Conservation (phyloP, 768 basidiomycete species). For the Boletellus ananiceps region DNA sequence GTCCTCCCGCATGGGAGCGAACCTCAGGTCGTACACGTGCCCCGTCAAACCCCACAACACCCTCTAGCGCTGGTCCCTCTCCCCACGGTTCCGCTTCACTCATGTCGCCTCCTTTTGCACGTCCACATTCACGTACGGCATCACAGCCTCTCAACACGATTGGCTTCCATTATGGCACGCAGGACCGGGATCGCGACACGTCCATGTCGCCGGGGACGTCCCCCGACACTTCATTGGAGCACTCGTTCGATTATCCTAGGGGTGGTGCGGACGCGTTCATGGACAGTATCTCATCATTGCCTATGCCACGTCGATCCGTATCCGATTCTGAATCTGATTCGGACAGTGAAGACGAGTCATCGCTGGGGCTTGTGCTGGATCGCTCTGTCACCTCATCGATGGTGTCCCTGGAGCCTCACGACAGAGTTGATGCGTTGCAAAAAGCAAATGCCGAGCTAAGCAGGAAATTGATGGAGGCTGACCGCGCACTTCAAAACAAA, state of each 20-base stretch:
- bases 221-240: constrained; percentile 30
- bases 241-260: constrained; percentile 36
- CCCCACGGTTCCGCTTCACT: constrained; percentile 36
- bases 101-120: constrained; percentile 45
- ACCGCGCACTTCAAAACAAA: constrained; percentile 60
- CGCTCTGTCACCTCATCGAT: constrained; percentile 56
- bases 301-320: constrained; percentile 47
- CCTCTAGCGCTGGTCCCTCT: constrained; percentile 34
- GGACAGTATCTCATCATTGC: constrained; percentile 48
- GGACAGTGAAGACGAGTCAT: constrained; percentile 44
- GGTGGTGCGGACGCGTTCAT: constrained; percentile 39
- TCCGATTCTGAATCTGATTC: constrained; percentile 47
- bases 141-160: constrained; percentile 42
- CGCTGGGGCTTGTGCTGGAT: constrained; percentile 57
- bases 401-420: constrained; percentile 66
- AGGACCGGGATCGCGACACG: constrained; percentile 33
- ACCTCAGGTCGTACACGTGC: constrained; percentile 51
- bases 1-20: constrained; percentile 43
- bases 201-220: constrained; percentile 32
- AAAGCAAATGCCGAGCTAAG: constrained; percentile 71
- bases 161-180: constrained; percentile 41
- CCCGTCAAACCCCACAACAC: constrained; percentile 64
- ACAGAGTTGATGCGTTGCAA: constrained; percentile 68
- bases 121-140: constrained; percentile 63
- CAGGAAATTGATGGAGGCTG: constrained; percentile 70